These are phyloP conservation scores for Tetracladium setigerum DNA, from an alignment of 495 filamentous ascomycete genomes.

Conservation along the genomic window DNA sequence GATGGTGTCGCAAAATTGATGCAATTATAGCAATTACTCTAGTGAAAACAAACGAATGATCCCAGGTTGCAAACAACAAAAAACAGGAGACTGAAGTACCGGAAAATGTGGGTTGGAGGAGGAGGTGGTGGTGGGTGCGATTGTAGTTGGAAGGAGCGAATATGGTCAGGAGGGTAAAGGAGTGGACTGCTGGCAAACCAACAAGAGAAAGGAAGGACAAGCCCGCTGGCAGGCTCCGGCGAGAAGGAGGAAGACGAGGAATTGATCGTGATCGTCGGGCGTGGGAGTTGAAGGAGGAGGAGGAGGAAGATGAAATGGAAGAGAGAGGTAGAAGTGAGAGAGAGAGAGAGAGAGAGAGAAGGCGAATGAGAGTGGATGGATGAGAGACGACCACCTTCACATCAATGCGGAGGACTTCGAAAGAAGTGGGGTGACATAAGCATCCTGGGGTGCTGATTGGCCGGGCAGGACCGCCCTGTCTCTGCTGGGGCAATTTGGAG, in stretches of 20 bases:
- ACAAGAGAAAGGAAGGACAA: slow-evolving; percentile 16
- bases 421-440: too few relatives aligned
- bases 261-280: not conserved
- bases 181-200: slow-evolving; percentile 9
- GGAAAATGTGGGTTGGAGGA: too few relatives aligned
- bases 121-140: too few relatives aligned
- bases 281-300: not conserved
- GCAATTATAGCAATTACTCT: not conserved
- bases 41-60: not conserved
- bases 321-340: slow-evolving; percentile 1
- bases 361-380: too few relatives aligned
- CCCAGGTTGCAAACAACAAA: too few relatives aligned
- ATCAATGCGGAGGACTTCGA: too few relatives aligned
- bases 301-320: slow-evolving; percentile 1
- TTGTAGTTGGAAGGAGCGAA: slow-evolving; percentile 13
- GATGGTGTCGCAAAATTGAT: not conserved
- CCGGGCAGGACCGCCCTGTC: too few relatives aligned
- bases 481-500: too few relatives aligned
- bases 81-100: too few relatives aligned
- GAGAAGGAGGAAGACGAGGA: not conserved
- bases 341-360: not conserved
- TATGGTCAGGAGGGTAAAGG: slow-evolving; percentile 16
- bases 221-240: slow-evolving; percentile 18
- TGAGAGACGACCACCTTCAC: not conserved
- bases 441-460: too few relatives aligned